phyloP scores from a whole-genome alignment of 257 asterid genomes.

The Sherardia arvensis region DNA sequence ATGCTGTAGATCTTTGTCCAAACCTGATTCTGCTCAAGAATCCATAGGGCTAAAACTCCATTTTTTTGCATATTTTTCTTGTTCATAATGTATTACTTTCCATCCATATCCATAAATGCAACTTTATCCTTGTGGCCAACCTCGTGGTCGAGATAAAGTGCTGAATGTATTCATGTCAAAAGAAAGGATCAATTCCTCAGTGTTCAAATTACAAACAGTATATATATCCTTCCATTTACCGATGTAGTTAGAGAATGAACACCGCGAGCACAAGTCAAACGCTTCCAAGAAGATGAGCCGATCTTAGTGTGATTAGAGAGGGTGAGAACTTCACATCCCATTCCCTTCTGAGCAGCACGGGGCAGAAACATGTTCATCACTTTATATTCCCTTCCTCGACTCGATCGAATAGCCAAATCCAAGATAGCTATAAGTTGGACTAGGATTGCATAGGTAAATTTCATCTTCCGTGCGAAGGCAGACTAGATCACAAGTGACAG shows the following conservation, averaged over 20 bases:
- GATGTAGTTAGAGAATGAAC: background rate
- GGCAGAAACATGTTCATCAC: background rate
- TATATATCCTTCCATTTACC: background rate
- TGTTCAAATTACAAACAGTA: background rate
- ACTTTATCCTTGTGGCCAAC: background rate
- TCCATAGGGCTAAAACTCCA: background rate
- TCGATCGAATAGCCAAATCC: conserved; percentile 2
- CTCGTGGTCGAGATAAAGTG: background rate
- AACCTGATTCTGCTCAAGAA: too few relatives aligned
- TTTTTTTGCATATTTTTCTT: background rate
- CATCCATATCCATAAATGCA: background rate
- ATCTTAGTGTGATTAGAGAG: background rate
- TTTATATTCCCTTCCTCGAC: conserved; percentile 1
- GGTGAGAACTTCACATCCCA: background rate
- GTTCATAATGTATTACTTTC: background rate
- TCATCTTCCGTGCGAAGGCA: background rate
- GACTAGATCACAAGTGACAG: background rate
- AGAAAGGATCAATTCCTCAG: conserved; percentile 3
- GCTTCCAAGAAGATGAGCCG: conserved; percentile 1
- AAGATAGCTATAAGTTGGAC: background rate
- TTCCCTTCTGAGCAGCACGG: background rate
- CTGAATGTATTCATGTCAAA: conserved; percentile 4
- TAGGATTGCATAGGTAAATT: conserved; percentile 1
- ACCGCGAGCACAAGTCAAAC: background rate
- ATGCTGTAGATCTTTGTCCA: background rate